Evolutionary conservation across 495 filamentous ascomycete species (phyloP).

Genomic region (Pyrenula massariospora): DNA sequence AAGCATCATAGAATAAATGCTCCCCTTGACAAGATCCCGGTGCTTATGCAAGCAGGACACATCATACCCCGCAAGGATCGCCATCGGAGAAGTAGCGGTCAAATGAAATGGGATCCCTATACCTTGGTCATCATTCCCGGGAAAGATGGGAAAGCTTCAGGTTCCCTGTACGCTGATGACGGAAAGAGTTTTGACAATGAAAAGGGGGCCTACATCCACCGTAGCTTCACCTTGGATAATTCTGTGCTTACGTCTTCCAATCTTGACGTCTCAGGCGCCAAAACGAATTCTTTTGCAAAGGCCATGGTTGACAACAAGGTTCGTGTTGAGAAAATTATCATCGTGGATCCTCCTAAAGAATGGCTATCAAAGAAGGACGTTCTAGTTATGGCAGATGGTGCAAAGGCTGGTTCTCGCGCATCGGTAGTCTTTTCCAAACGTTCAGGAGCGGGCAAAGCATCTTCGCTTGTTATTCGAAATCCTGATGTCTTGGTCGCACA

Average conservation of each 20-base stretch:
- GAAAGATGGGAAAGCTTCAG: slow-evolving; percentile 60
- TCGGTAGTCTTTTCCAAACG: slow-evolving; percentile 47
- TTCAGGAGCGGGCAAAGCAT: slow-evolving; percentile 46
- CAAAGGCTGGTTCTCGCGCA: slow-evolving; percentile 40
- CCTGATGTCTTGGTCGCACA: slow-evolving; percentile 64
- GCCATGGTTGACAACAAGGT: slow-evolving; percentile 52
- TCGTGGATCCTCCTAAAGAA: slow-evolving; percentile 62
- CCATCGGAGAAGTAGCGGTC: slow-evolving; percentile 67
- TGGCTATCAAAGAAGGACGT: slow-evolving; percentile 64
- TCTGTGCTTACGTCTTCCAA: slow-evolving; percentile 40
- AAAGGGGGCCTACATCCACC: slow-evolving; percentile 75
- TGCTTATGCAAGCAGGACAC: slow-evolving; percentile 86
- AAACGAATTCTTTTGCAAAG: slow-evolving; percentile 64
- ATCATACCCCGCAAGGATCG: slow-evolving; percentile 83
- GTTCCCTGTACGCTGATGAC: slow-evolving; percentile 82
- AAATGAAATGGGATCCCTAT: slow-evolving; percentile 93
- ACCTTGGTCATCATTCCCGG: slow-evolving; percentile 74
- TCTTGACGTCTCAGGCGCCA: slow-evolving; percentile 37
- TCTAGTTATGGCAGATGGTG: slow-evolving; percentile 55
- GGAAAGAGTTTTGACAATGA: slow-evolving; percentile 86
- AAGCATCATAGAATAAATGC: slow-evolving; percentile 57
- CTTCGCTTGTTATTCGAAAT: slow-evolving; percentile 72
- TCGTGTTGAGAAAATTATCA: slow-evolving; percentile 66
- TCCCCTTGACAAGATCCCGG: slow-evolving; percentile 71
- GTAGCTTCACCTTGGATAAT: slow-evolving; percentile 53